Evolutionary conservation across 2,329 filamentous ascomycete genomes (phyloP), one percentile per base, ranked within the genome.

Genomic region (Leptosphaerulina australis): DNA sequence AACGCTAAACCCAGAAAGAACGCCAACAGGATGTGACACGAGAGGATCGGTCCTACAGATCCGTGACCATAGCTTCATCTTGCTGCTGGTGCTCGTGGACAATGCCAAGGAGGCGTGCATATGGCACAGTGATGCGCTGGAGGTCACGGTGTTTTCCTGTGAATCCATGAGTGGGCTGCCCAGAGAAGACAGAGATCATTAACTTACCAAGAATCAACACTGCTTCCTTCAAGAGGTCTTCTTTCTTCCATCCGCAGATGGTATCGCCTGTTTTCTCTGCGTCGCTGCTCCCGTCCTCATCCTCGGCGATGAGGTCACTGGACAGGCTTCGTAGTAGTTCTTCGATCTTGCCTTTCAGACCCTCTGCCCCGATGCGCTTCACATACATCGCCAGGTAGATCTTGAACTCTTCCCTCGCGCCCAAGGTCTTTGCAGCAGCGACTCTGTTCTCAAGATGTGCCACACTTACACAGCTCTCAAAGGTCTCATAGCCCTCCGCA

Each of bases 351-450:
- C 84, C 81, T 60, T 88, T 85, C 41, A 93, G 77, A 0, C 91
- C 91, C 72, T 99, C 95, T 0, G 91, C 91, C 1, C 94, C 94
- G 5, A 99, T 83, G 0, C 94, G 86, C 76, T 97, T 97, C 3
- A 92, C 93, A 67, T 99, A 99, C 91, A 97, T 97, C 66, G 91
- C 88, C n/a, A 99, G 78, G 67, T 97, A 97, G 1, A 96, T 80
- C 49, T 91, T 85, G 76, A 97, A 99, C 70, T 99, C 94, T 50
- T 97, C 92, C 62, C 86, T 88, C 0, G 94, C 88, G 3, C 88
- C 90, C 0, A 99, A 78, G 52, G 90, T 88, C 68, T 95, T 76
- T 0, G 94, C 90, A 3, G 91, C 95, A 2, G 94, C 93, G 35
- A 99, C 87, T 29, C 95, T 85, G 66, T 97, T 97, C 73, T 99